These are phyloP conservation scores for Sclerotinia trifoliorum DNA, from an alignment of 2,329 filamentous ascomycete genomes.

Conservation along the genomic window DNA sequence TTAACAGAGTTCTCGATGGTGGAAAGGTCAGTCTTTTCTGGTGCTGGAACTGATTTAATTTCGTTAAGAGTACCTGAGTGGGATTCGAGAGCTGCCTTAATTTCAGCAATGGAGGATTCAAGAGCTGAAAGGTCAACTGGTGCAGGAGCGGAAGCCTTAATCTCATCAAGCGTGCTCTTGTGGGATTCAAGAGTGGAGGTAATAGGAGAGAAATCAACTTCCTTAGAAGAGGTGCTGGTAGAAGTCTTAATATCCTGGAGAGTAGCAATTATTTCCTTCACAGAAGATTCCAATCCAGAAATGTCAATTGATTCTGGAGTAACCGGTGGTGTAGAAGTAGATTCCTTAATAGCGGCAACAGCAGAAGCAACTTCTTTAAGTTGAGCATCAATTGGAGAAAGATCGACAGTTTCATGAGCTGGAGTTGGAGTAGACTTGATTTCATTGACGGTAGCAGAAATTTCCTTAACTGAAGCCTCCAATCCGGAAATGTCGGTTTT, in stretches of 20 bases:
- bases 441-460: constrained; percentile 24
- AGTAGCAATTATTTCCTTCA: constrained; percentile 28
- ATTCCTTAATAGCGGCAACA: constrained; percentile 20
- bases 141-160: constrained; percentile 22
- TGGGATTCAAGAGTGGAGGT: constrained; percentile 26
- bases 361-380: constrained; percentile 27
- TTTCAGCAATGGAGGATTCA: constrained; percentile 21
- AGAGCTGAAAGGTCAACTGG: constrained; percentile 27
- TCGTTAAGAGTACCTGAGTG: constrained; percentile 25
- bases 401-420: constrained; percentile 26
- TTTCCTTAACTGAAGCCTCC: constrained; percentile 23
- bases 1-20: constrained; percentile 24
- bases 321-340: constrained; percentile 23
- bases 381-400: constrained; percentile 26
- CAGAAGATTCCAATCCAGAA: constrained; percentile 24
- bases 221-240: neutral
- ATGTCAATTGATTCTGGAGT: constrained; percentile 27
- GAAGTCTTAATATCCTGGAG: constrained; percentile 26
- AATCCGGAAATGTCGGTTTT: constrained; percentile 25
- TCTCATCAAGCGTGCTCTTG: constrained; percentile 23
- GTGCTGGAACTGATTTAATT: constrained; percentile 25
- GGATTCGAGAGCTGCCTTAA: constrained; percentile 22
- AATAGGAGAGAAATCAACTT: constrained; percentile 29
- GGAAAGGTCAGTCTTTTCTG: constrained; percentile 27
- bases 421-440: constrained; percentile 28